Percentiles rank a stretch among this genome's conserved stretches.
These are phyloP conservation scores for Aspergillus felis DNA, from an alignment of 2,329 filamentous ascomycete species.

Conservation along the genomic window DNA sequence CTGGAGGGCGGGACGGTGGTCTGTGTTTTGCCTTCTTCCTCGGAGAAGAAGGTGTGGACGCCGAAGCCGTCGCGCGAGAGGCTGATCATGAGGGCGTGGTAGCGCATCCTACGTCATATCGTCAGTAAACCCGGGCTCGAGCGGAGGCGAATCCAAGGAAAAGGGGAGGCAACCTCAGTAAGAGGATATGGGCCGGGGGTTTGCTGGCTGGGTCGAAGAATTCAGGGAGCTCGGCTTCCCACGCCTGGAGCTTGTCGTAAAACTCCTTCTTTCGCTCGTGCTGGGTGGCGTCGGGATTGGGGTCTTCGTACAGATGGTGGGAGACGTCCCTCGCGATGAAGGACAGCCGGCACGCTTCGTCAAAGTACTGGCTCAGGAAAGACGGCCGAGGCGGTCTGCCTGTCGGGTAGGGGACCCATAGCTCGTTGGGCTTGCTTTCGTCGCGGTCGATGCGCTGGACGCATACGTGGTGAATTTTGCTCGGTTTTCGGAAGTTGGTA, in stretches of 20 bases:
- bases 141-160: too few relatives aligned
- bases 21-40: neutral
- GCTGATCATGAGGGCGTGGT: constrained; percentile 23
- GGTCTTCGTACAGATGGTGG: neutral
- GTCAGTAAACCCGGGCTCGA: neutral
- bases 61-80: constrained; percentile 19
- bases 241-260: constrained; percentile 10
- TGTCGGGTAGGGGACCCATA: constrained; percentile 16
- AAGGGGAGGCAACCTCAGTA: constrained; percentile 2
- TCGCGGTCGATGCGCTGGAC: constrained; percentile 10
- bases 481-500: constrained; percentile 17
- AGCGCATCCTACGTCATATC: constrained; percentile 20
- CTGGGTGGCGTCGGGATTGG: neutral
- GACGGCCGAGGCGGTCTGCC: constrained; percentile 4
- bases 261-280: constrained; percentile 8
- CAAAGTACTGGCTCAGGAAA: constrained; percentile 16
- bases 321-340: constrained; percentile 19
- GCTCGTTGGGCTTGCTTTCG: neutral
- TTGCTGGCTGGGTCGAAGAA: constrained; percentile 1
- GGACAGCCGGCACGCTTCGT: constrained; percentile 17
- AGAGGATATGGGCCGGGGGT: constrained; percentile 12
- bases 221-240: constrained; percentile 8
- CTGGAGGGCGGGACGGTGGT: neutral
- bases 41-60: neutral
- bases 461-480: constrained; percentile 10